phyloP scores from a whole-genome alignment of 352 stramenopile species.

The Phytophthora kernoviae region DNA sequence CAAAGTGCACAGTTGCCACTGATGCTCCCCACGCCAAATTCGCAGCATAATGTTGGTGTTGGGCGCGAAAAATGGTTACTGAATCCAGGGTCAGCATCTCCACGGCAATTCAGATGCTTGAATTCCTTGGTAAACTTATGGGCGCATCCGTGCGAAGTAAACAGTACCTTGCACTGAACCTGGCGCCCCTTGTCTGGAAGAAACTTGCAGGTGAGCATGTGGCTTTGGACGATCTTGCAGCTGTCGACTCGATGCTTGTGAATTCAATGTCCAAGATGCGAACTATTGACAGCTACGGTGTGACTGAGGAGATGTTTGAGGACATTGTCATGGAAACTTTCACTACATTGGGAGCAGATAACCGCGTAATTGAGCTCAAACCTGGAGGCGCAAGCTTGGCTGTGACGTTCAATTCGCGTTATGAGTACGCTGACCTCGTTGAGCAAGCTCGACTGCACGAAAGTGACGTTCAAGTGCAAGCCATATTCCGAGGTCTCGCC shows the following conservation, averaged over 20 bases:
- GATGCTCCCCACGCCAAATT: constrained; percentile 90
- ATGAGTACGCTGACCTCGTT: constrained; percentile 83
- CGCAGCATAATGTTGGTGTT: constrained; percentile 85
- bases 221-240: constrained; percentile 80
- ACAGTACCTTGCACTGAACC: constrained; percentile 86
- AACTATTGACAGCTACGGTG: constrained; percentile 73
- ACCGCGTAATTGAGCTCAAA: constrained; percentile 76
- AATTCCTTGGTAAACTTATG: constrained; percentile 94
- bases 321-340: constrained; percentile 93
- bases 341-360: constrained; percentile 87
- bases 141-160: constrained; percentile 87
- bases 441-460: constrained; percentile 83
- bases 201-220: constrained; percentile 77
- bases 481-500: constrained; percentile 62
- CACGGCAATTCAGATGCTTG: constrained; percentile 80
- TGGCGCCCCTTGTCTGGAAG: constrained; percentile 92
- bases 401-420: constrained; percentile 81
- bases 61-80: constrained; percentile 91
- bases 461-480: constrained; percentile 58
- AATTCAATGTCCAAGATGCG: constrained; percentile 88
- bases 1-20: constrained; percentile 87
- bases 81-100: constrained; percentile 70
- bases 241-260: constrained; percentile 87
- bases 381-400: constrained; percentile 57
- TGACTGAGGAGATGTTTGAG: constrained; percentile 89